Evolutionary conservation across 2,329 filamentous ascomycete species (phyloP), one percentile per base, ranked within the genome.

Genomic region (Penicillium sp.): DNA sequence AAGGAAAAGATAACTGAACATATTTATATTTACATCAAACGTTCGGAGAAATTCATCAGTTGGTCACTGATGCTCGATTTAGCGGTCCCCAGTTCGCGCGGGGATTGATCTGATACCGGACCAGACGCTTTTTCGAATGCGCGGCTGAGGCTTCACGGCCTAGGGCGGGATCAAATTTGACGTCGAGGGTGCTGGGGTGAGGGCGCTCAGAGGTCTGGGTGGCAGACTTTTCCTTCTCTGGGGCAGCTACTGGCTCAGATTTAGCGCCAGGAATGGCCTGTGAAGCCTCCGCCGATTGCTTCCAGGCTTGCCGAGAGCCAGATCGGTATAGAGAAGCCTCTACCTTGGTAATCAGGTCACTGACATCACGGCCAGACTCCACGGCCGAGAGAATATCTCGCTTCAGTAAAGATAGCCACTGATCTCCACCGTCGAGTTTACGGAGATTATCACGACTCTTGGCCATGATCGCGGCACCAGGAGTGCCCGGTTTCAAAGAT

Each of bases 41-140:
- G 31, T 23, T 29, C 27, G 27, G 10, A 29, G 9, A 35, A 21
- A 44, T 13, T 37, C 14, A 45, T 52, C 25, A 52, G 59, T 56
- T 37, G 29, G 48, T 58, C 3, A 66, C 65, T 23, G 66, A 62
- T 7, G 79, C 79, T 37, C 77, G 74, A 57, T 72, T 78, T 85
- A 96, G 86, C 1, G 95, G 95, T 0, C 95, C 95, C 95, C 95
- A 99, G 73, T 98, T 95, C 69, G 92, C 88, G 58, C 89, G 82
- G 46, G 95, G 95, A 71, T 98, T 98, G 59, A 88, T 78, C 78
- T 96, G 95, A 75, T 97, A 99, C 61, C 93, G 83, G 53, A 96
- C 87, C 46, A 96, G 81, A 62, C 88, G 89, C 71, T 85, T 88
- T 49, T 79, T 82, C 53, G 85, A 83, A 61, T 80, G 66, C 11